Evolutionary conservation across 176 grass and related monocot genomes (phyloP).

Genomic region (Raddia guianensis): DNA sequence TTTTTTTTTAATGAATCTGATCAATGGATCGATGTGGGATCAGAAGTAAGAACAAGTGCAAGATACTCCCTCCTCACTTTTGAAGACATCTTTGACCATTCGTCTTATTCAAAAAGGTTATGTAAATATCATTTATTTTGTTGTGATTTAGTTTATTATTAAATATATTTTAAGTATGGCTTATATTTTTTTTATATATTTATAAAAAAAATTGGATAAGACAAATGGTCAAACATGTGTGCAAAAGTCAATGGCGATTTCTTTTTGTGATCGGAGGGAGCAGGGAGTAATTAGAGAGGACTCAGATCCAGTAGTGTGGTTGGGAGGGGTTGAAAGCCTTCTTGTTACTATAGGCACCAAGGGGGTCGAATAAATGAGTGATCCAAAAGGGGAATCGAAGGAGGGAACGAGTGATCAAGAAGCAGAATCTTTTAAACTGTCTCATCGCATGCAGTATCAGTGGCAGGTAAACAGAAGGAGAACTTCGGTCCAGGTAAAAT

Average conservation of each 20-base stretch:
- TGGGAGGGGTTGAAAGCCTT: background rate
- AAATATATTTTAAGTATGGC: too few species aligned
- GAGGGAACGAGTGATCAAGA: slow-evolving; percentile 1
- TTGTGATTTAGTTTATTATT: too few species aligned
- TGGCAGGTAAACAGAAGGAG: background rate
- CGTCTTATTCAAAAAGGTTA: too few species aligned
- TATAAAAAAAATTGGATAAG: too few species aligned
- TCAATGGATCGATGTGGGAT: background rate
- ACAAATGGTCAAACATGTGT: too few species aligned
- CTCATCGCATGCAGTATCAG: background rate
- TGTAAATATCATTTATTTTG: too few species aligned
- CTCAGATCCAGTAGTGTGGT: slow-evolving; percentile 20
- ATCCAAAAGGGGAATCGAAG: background rate
- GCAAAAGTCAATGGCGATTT: too few species aligned
- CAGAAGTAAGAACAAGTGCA: background rate
- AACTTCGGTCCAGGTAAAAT: too few species aligned
- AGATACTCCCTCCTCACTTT: background rate
- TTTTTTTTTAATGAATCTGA: background rate
- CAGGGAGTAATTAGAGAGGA: background rate
- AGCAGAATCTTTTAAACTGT: slow-evolving; percentile 16
- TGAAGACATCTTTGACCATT: too few species aligned
- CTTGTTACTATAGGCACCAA: background rate
- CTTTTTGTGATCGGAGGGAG: too few species aligned
- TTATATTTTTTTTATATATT: too few species aligned
- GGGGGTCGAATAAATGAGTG: background rate